A percentile compares a stretch with the other conserved stretches of the same genome.
These are phyloP conservation scores for Quercus ilex DNA, from an alignment of 306 rosid genomes.

Conservation along the genomic window DNA sequence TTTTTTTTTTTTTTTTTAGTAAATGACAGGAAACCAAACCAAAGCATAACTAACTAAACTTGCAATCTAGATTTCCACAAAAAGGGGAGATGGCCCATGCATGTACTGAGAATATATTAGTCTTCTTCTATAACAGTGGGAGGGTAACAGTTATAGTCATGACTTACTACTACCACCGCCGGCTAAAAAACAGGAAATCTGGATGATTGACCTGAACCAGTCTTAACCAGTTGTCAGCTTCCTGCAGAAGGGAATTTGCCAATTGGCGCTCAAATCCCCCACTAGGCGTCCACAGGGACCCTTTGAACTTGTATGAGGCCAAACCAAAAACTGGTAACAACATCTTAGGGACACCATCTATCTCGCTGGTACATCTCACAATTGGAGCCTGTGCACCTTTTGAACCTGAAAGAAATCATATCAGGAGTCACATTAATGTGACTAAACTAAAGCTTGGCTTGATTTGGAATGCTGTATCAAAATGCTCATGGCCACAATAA, in stretches of 20 bases:
- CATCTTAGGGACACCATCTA: constrained; percentile 45
- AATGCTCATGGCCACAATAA: not conserved
- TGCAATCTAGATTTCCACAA: constrained; percentile 19
- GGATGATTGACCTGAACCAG: constrained; percentile 70
- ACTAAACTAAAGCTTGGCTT: not conserved
- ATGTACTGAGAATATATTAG: constrained; percentile 13
- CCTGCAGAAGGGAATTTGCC: constrained; percentile 55
- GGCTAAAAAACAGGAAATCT: constrained; percentile 81
- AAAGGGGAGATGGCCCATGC: constrained; percentile 18
- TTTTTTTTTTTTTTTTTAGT: constrained; percentile 13
- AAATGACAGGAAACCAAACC: constrained; percentile 29
- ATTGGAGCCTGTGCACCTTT: constrained; percentile 38
- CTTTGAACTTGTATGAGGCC: constrained; percentile 89
- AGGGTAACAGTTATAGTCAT: constrained; percentile 18
- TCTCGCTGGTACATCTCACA: constrained; percentile 33
- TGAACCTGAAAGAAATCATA: constrained; percentile 42
- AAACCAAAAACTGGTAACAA: constrained; percentile 77
- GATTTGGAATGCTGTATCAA: not conserved
- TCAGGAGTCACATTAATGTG: not conserved
- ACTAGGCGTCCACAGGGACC: constrained; percentile 73
- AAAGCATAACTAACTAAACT: constrained; percentile 19
- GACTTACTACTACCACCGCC: constrained; percentile 36
- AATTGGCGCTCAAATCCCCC: constrained; percentile 62
- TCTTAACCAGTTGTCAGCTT: constrained; percentile 63
- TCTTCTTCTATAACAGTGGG: constrained; percentile 22